Base-by-base conservation (phyloP, 164 flowering plant genomes). In the Houttuynia cordata region DNA sequence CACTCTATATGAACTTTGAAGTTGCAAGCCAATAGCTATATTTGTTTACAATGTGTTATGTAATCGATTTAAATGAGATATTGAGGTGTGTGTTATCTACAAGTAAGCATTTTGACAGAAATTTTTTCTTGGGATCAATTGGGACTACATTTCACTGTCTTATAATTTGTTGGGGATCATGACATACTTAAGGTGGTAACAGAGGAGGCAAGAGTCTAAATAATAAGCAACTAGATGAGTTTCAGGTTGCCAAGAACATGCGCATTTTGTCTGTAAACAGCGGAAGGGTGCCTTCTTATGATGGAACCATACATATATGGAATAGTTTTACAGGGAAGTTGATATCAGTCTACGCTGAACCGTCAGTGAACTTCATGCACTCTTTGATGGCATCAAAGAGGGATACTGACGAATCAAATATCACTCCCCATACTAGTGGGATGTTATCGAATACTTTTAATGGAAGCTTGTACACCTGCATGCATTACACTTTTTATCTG, bases 281-380 rank as follows among this genome's bases (percentile, higher is more conserved):
- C 66, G 93, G 84, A 71, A 81, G 91, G 71, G 72, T 87, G 55
- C 97, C 98, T 75, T 93, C 98, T 61, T 93, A 90, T 77, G 98
- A 93, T 76, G 98, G 97, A 65, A 93, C 88, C 17, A 72, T 93
- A 60, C 98, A 93, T 72, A 68, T 93, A 56, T 93, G 98, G 98
- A 84, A 87, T 72, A 77, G 96, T 71, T 86, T 74, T 70, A 83
- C 83, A 10, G 96, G 91, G 56, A 93, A 89, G 68, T 64, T 76
- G 50, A 79, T 87, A 62, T 79, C 87, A 61, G 66, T 76, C 34
- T 79, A 82, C 75, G 59, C 94, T 56, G 98, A 93, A 67, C 63
- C 80, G 63, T 74, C 91, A 14, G 47, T 67, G 42, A 83, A 73
- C 71, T 73, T 82, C 61, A 63, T 72, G 2, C 57, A 81, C 79